These are phyloP conservation scores for Trichosporon asahii DNA, from an alignment of 1,284 basidiomycete species.

Conservation along the genomic window DNA sequence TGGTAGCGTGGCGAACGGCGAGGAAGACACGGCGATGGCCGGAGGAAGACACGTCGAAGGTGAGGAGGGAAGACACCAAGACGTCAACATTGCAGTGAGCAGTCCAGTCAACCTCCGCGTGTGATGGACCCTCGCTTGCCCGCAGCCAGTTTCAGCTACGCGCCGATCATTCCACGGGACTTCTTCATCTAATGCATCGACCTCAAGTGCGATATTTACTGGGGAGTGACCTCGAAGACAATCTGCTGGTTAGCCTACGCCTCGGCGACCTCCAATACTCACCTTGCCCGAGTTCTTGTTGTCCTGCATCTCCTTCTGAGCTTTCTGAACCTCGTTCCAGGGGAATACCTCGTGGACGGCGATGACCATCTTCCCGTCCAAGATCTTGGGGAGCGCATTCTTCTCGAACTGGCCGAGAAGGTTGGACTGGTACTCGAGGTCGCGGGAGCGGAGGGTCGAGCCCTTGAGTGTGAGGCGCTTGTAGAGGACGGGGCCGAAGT, in stretches of 20 bases:
- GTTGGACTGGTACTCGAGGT: constrained; percentile 73
- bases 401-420: constrained; percentile 66
- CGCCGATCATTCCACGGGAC: not conserved
- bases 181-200: constrained; percentile 1
- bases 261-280: no score
- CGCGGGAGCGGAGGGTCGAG: constrained; percentile 76
- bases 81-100: not conserved
- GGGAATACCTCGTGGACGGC: constrained; percentile 77
- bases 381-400: constrained; percentile 62
- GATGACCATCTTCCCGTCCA: constrained; percentile 63
- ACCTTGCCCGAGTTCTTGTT: constrained; percentile 68
- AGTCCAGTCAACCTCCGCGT: not conserved
- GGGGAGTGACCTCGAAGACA: constrained; percentile 22
- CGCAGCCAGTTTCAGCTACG: not conserved
- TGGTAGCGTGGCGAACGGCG: not conserved
- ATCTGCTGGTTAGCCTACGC: constrained; percentile 21
- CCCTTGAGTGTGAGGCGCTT: constrained; percentile 89
- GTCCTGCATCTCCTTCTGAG: constrained; percentile 80
- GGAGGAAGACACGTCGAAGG: not conserved
- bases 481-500: constrained; percentile 63
- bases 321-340: constrained; percentile 77
- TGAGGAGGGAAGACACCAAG: not conserved
- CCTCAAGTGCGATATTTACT: not conserved
- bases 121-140: not conserved
- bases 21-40: not conserved